Evolutionary conservation across 1,284 basidiomycete genomes (phyloP).

Genomic region (Schizophyllum commune): DNA sequence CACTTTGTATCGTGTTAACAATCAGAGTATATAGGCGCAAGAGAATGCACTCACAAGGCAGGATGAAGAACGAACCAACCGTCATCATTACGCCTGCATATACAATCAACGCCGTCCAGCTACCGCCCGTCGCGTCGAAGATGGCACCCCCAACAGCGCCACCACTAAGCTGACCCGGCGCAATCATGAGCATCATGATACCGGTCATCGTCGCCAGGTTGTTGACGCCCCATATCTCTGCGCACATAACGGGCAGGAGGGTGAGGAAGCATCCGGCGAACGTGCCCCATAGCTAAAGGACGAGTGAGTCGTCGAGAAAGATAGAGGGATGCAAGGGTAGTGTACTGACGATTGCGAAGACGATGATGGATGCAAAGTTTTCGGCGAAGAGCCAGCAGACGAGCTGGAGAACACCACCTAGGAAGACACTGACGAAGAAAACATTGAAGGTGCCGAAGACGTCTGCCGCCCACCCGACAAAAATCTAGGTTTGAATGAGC

Average conservation of each 20-base stretch:
- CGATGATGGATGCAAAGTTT: slow-evolving; percentile 14
- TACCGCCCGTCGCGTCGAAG: slow-evolving; percentile 14
- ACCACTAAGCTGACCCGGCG: slow-evolving; percentile 18
- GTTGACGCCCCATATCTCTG: slow-evolving; percentile 17
- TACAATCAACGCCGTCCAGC: slow-evolving; percentile 16
- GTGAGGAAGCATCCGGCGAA: slow-evolving; percentile 19
- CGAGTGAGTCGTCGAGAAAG: background rate
- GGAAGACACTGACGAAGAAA: slow-evolving; percentile 18
- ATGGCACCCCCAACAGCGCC: slow-evolving; percentile 17
- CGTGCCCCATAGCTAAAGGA: slow-evolving; percentile 13
- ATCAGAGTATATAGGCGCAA: background rate
- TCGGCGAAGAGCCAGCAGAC: slow-evolving; percentile 18
- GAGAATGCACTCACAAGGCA: background rate
- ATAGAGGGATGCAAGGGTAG: background rate
- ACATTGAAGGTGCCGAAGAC: slow-evolving; percentile 18
- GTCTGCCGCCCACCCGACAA: slow-evolving; percentile 16
- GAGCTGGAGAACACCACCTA: slow-evolving; percentile 18
- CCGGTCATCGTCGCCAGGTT: slow-evolving; percentile 19
- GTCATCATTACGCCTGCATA: slow-evolving; percentile 16
- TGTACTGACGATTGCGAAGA: slow-evolving; percentile 12
- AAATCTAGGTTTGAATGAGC: slow-evolving; percentile 9
- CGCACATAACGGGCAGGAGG: slow-evolving; percentile 19
- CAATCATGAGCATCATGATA: slow-evolving; percentile 17
- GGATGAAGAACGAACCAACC: background rate
- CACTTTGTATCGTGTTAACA: background rate